Base-by-base conservation (phyloP, 2,329 filamentous ascomycete genomes). In the Colletotrichum eremochloae region DNA sequence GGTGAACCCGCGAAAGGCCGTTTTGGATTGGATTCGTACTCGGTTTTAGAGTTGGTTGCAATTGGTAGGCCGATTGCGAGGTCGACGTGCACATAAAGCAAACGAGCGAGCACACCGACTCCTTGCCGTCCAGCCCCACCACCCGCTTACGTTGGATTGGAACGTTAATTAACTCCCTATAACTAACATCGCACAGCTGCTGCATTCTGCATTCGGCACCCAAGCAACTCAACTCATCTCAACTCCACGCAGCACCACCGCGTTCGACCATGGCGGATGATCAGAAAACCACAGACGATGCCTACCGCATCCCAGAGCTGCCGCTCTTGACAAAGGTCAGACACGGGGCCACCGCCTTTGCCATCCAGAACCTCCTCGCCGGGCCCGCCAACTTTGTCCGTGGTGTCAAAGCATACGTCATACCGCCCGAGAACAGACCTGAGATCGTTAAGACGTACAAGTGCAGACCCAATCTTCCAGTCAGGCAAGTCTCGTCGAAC, bases 371-470 rank as follows among this genome's bases (percentile, higher is more conserved):
- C 18, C 44, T 74, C 52, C 3, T 74, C 14, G 56, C 63, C 20
- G 64, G 40, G 62, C 72, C 72, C 33, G 53, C 58, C 29, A 42
- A 66, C 18, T 72, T 74, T 50, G 40, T 69, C 5, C 70, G 65
- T 33, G 53, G 61, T 20, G 57, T 66, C 53, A 63, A 69, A 52
- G 56, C 55, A 58, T 55, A 52, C 33, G 15, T 74, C 70, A 57
- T 58, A 8, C 56, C 72, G 50, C 18, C 61, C 6, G 70, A 73
- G 66, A 62, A 66, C 33, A 56, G 66, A 38, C 72, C 72, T 1
- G 70, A 67, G 11, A 48, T 74, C 38, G 70, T 67, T n/a, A 73
- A 74, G 62, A 70, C 70, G 2, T 74, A 74, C 57, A 46, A 66
- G 36, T 74, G 72, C 42, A 63, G 72, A 5, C 65, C 72, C n/a